phyloP scores from a whole-genome alignment of 495 filamentous ascomycete species.

The Rostrohypoxylon terebratum region DNA sequence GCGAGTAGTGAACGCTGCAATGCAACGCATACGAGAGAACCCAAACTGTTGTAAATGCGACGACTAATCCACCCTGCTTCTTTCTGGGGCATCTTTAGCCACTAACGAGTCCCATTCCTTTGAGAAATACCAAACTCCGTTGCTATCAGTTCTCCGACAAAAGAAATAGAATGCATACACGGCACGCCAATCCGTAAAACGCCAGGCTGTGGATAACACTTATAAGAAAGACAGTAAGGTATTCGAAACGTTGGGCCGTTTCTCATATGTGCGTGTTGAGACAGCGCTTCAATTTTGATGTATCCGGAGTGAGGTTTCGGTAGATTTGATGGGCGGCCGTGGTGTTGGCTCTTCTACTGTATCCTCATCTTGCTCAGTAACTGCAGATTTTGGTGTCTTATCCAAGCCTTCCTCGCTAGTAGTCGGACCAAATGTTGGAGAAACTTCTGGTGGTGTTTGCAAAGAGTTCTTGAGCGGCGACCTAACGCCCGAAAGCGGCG shows the following conservation, averaged over 20 bases:
- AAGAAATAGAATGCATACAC: conserved; percentile 46
- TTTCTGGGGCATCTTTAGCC: conserved; percentile 26
- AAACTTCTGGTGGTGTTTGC: conserved; percentile 40
- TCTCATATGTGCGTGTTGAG: neutral
- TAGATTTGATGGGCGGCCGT: conserved; percentile 29
- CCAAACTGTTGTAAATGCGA: conserved; percentile 43
- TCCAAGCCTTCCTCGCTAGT: conserved; percentile 25
- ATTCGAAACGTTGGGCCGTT: neutral
- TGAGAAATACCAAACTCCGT: conserved; percentile 41
- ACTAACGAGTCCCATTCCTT: conserved; percentile 21
- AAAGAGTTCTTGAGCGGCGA: conserved; percentile 24
- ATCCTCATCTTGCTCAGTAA: conserved; percentile 26
- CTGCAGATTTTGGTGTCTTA: conserved; percentile 40
- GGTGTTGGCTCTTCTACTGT: conserved; percentile 42
- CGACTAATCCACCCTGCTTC: conserved; percentile 35
- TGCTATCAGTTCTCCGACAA: conserved; percentile 36
- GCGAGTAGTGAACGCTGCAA: neutral
- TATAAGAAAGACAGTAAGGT: conserved; percentile 40
- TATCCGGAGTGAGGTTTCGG: conserved; percentile 17
- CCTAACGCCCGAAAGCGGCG: conserved; percentile 26
- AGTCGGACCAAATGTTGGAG: conserved; percentile 10
- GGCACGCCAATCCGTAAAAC: conserved; percentile 42
- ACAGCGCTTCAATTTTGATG: conserved; percentile 11
- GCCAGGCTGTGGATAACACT: conserved; percentile 44
- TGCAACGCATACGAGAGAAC: conserved; percentile 17